A percentile compares a stretch with the other conserved stretches of the same genome.
phyloP scores from a whole-genome alignment of 495 filamentous ascomycete genomes.

The Penicillium simplicissimum region DNA sequence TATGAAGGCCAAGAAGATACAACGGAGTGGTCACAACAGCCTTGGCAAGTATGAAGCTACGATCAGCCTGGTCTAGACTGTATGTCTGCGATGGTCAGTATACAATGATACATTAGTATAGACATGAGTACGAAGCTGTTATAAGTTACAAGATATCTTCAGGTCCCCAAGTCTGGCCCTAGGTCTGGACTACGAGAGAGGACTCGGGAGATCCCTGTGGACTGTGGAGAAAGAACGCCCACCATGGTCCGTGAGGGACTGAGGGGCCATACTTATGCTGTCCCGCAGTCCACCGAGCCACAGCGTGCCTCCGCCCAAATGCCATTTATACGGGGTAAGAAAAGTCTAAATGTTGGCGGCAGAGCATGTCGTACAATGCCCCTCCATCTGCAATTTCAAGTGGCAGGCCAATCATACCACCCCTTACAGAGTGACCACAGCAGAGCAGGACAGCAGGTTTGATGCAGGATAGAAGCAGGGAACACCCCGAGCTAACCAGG shows the following conservation, averaged over 20 bases:
- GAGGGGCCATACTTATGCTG: background rate
- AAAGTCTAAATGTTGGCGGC: background rate
- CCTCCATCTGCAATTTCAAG: background rate
- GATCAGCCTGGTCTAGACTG: background rate
- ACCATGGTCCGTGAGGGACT: background rate
- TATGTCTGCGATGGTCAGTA: background rate
- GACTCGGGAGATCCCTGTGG: conserved; percentile 5
- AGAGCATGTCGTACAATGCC: background rate
- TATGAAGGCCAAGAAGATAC: conserved; percentile 5
- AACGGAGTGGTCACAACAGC: background rate
- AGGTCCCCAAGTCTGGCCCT: background rate
- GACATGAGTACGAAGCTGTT: background rate
- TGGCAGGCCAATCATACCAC: background rate
- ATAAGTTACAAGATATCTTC: background rate
- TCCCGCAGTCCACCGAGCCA: background rate
- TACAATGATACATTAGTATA: background rate
- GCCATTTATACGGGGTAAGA: background rate
- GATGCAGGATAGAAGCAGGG: background rate
- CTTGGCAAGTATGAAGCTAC: conserved; percentile 10
- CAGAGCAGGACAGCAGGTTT: background rate
- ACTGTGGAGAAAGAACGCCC: conserved; percentile 1
- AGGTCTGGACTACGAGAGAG: background rate
- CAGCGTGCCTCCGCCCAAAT: background rate
- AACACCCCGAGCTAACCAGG: conserved; percentile 14
- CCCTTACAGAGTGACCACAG: background rate